Evolutionary conservation across 768 basidiomycete species (phyloP), one percentile per base, ranked within the genome.

Genomic region (Lentinula detonsa): DNA sequence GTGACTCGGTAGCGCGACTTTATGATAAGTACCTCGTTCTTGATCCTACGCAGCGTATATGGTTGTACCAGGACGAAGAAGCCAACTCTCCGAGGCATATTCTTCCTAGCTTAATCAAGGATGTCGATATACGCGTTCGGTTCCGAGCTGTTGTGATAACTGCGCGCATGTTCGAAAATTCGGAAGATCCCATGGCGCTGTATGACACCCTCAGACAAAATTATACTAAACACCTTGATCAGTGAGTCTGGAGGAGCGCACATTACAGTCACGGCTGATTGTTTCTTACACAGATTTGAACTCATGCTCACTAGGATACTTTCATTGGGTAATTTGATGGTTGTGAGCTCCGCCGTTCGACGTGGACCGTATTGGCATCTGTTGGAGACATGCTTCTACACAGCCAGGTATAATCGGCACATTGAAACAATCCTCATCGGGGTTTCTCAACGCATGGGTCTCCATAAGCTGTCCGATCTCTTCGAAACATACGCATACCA

Each of bases 331-430:
- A 93, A 92, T 72, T 82, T 88, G 64, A 87, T 92, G 81, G 81
- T 97, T 43, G 81, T 85, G 16, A 90, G 87, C 67, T 88, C 92
- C 1, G 81, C 82, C 1, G 82, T 89, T 21, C 81, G 95, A 31
- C 85, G 92, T 15, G 90, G 86, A 3, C 82, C 93, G 1, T 94
- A 96, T 68, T 95, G 90, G 86, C 89, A 96, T 71, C 70, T 98
- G 53, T 75, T 98, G 62, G 93, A 95, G 70, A 82, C 83, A 5
- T 83, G 82, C 71, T 66, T 76, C 64, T 72, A 78, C 63, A 68
- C 69, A 61, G 67, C 56, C 57, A 65, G 15, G 16, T 82, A 81
- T 63, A 67, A 72, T 18, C 66, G 63, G 9, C 80, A 83, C 65
- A 75, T 74, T 48, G 73, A 78, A 72, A 76, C 79, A 7, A 76